Evolutionary conservation across 2,329 filamentous ascomycete species (phyloP), one percentile per base, ranked within the genome.

Genomic region (Clonostachys solani): DNA sequence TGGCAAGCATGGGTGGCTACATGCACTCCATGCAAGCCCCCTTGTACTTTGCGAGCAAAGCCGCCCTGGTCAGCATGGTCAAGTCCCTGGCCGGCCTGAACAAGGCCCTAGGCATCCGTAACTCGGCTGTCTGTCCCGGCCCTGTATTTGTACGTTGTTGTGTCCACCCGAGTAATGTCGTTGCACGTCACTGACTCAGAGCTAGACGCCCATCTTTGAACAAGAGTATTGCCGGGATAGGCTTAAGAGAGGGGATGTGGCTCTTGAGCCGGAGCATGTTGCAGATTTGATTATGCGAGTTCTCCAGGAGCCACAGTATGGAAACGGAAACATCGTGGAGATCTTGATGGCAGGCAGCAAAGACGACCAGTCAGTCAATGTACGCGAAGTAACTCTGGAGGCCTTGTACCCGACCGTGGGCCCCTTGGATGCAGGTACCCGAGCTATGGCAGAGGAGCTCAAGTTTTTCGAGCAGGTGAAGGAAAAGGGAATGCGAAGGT

Each of bases 1-100:
- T 67, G 1, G 51, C 56, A 1, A 61, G 56, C n/a, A 19, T 65
- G 34, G 56, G 54, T 0, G 61, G 48, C 1, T 64, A 66, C 10
- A n/a, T 64, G 7, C 58, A 59, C 15, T 51, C 52, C 2, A 33
- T 65, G 7, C 50, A 56, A 10, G 58, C 62, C 0, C 64, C 62
- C 0, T 42, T 65, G 34, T 64, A 65, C 50, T 57, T 55, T 33
- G 49, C 60, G 1, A 60, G 54, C 49, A 65, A 65, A 46, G 54
- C 54, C 0, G 60, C 56, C 4, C 44, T 61, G n/a, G 46, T 56
- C 40, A 54, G 50, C 40, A 44, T 58, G 15, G 49, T 51, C 43
- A 50, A 46, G 45, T 54, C 47, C 18, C 47, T 57, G 19, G 48
- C 33, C 12, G 23, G 38, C 12, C 37, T 54, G 40, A 50, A 43